Base-by-base conservation (phyloP, 164 flowering plant genomes). In the Amborella trichopoda region DNA sequence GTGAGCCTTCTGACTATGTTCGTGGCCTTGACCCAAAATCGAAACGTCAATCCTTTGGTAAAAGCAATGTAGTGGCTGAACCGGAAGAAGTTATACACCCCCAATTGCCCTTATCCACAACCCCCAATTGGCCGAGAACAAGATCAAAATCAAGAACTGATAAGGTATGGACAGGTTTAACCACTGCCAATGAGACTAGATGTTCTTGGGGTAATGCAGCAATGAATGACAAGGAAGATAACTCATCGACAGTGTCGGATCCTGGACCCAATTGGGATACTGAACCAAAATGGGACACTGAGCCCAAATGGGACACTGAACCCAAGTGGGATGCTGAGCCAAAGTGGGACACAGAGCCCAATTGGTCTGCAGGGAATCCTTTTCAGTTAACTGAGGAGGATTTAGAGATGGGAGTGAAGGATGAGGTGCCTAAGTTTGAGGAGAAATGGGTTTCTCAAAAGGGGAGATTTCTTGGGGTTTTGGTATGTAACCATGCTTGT, bases 191-290 rank as follows among this genome's bases (percentile, higher is more conserved):
- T 58, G 94, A 81, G 56, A 50, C 81, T 26, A 62, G 95, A 68
- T 38, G 69, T 52, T 78, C 94, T 42, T 90, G 91, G 95, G 94
- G 73, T 25, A 90, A 77, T 64, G 61, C 80, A n/a, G 64, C 67
- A 23, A 44, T 69, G 32, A 65, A 82, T 42, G 99, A 93, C 60
- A 87, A 70, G 65, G 99, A 93, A 48, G 96, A 93, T 63, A 93
- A 82, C 28, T 93, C 99, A 26, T 93, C 99, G 28, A 93, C 99
- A 53, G 56, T 88, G 69, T 93, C 99, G 13, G 96, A 93, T 70
- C 99, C 96, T 5, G 94, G 95, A 50, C 99, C 99, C 11, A 80
- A 84, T 23, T 93, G 99, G 99, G 99, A 93, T 68, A 66, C 88
- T 18, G 99, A 84, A 65, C 99, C 99, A 36, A 84, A 78, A 68